phyloP scores from a whole-genome alignment of 1,284 basidiomycete species.

The Microbotryum scabiosae region DNA sequence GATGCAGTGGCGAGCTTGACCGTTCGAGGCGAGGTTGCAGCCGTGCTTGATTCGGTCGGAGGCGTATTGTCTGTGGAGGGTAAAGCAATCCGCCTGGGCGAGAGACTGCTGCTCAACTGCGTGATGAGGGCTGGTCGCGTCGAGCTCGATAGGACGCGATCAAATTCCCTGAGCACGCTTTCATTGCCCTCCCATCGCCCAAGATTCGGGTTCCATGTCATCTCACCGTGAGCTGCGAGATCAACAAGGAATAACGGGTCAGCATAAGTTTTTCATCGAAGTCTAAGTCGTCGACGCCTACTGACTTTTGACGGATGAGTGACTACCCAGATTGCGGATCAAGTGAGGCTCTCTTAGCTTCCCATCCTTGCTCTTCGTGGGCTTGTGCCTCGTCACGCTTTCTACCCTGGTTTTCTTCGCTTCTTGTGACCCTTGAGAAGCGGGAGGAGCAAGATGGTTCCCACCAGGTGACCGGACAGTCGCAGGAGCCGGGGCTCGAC shows the following conservation, averaged over 20 bases:
- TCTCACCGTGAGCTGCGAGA: conserved; percentile 70
- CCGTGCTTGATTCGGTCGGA: conserved; percentile 1
- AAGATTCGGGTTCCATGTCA: conserved; percentile 87
- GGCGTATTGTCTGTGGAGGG: neutral
- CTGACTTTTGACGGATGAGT: conserved; percentile 64
- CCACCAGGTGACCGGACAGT: too few relatives aligned
- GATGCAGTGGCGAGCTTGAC: conserved; percentile 8
- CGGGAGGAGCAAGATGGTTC: too few relatives aligned
- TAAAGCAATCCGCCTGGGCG: conserved; percentile 13
- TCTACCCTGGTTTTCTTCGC: conserved; percentile 28
- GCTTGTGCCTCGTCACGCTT: conserved; percentile 37
- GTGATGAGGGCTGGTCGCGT: conserved; percentile 91
- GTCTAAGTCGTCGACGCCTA: conserved; percentile 11
- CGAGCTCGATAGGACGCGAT: conserved; percentile 67
- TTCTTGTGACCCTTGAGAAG: neutral
- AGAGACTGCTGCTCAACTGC: conserved; percentile 48
- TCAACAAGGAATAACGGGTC: conserved; percentile 13
- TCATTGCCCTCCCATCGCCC: conserved; percentile 97
- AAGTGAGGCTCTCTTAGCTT: conserved; percentile 53
- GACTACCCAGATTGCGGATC: conserved; percentile 72
- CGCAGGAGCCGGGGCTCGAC: conserved; percentile 20
- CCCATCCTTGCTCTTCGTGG: conserved; percentile 54
- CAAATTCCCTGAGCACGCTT: conserved; percentile 77
- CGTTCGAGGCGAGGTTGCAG: neutral
- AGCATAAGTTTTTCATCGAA: conserved; percentile 12